Percentiles rank a stretch among this genome's conserved stretches.
Evolutionary conservation across 2,329 filamentous ascomycete genomes (phyloP).

Genomic region (Drechmeria coniospora): DNA sequence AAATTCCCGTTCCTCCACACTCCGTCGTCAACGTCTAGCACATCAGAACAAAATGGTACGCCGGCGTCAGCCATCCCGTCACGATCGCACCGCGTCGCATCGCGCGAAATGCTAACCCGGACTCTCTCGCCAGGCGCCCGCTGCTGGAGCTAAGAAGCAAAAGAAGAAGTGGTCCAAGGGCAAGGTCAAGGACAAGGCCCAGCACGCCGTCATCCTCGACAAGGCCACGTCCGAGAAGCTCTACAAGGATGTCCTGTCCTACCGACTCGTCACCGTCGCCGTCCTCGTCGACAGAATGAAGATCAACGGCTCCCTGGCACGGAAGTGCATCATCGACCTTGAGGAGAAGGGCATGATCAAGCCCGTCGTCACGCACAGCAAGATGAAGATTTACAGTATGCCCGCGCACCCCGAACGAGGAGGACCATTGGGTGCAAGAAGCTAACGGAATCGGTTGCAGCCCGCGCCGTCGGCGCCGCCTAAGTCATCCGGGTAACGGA

Average conservation of each 20-base stretch:
- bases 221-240: conserved; percentile 96
- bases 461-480: conserved; percentile 43
- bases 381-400: conserved; percentile 94
- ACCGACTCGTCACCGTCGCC: conserved; percentile 97
- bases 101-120: conserved; percentile 1
- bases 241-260: conserved; percentile 99
- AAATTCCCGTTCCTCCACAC: conserved; percentile 19
- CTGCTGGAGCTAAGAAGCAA: conserved; percentile 33
- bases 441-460: conserved; percentile 27
- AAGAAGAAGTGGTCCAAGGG: conserved; percentile 38
- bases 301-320: conserved; percentile 97
- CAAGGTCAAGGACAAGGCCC: conserved; percentile 99
- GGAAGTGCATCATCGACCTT: conserved; percentile 76
- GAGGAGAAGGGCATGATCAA: conserved; percentile 98
- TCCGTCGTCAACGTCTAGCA: conserved; percentile 24
- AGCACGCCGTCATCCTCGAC: conserved; percentile 98
- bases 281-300: conserved; percentile 98
- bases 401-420: conserved; percentile 7
- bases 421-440: neutral
- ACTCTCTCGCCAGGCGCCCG: conserved; percentile 20
- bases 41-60: conserved; percentile 29
- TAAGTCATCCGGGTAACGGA: conserved; percentile 19
- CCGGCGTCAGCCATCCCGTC: conserved; percentile 5
- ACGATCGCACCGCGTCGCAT: conserved; percentile 1
- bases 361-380: conserved; percentile 91